Evolutionary conservation across 768 basidiomycete genomes (phyloP).

Genomic region (Lentinus tigrinus): DNA sequence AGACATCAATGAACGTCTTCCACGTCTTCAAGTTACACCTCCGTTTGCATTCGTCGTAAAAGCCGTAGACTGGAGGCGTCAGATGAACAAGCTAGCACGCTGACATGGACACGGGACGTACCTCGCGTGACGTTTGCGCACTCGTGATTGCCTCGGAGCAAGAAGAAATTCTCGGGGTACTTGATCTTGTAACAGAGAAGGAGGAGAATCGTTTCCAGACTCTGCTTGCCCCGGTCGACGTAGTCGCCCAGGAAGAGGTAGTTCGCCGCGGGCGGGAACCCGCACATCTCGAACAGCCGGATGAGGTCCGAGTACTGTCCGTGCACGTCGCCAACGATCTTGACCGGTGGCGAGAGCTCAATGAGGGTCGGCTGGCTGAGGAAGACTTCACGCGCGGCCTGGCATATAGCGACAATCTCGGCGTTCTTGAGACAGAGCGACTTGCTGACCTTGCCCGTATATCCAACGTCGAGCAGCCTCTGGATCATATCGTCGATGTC

Average conservation of each 20-base stretch:
- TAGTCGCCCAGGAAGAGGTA: conserved; percentile 99
- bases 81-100: conserved; percentile 4
- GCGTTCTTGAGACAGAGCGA: conserved; percentile 93
- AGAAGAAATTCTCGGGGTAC: conserved; percentile 99
- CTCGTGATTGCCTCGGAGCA: conserved; percentile 97
- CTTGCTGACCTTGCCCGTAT: conserved; percentile 97
- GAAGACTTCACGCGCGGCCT: conserved; percentile 94
- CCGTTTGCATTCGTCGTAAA: conserved; percentile 99
- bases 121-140: conserved; percentile 99
- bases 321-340: conserved; percentile 99
- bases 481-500: conserved; percentile 99
- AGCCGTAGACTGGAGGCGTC: conserved; percentile 80
- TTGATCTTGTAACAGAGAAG: conserved; percentile 99
- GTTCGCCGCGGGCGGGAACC: conserved; percentile 94
- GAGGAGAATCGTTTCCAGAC: conserved; percentile 95
- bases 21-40: conserved; percentile 99
- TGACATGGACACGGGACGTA: conserved; percentile 37
- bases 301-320: conserved; percentile 99
- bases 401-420: conserved; percentile 92
- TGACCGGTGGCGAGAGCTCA: conserved; percentile 96
- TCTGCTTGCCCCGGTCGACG: conserved; percentile 98
- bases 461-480: conserved; percentile 92
- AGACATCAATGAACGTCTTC: conserved; percentile 99
- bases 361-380: conserved; percentile 95
- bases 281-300: conserved; percentile 98